Evolutionary conservation across 2,329 filamentous ascomycete species (phyloP).

Genomic region (Apiospora marii): DNA sequence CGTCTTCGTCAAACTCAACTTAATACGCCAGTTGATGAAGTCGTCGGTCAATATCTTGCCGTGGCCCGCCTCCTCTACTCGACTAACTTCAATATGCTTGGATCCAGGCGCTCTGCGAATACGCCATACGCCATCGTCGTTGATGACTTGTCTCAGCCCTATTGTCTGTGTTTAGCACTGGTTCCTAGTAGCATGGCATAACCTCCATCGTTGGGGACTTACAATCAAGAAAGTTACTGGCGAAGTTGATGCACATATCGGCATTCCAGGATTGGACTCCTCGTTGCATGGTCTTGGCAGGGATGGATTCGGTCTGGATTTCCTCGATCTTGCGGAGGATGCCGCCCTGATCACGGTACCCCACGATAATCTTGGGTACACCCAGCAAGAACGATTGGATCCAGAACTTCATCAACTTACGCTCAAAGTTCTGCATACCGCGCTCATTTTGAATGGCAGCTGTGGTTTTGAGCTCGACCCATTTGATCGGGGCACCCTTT

Average conservation of each 20-base stretch:
- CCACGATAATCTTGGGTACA: slow-evolving; percentile 90
- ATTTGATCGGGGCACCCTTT: slow-evolving; percentile 76
- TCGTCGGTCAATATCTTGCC: slow-evolving; percentile 79
- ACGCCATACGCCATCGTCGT: slow-evolving; percentile 81
- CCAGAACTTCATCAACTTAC: slow-evolving; percentile 95
- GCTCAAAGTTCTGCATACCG: slow-evolving; percentile 80
- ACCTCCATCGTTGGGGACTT: slow-evolving; percentile 42
- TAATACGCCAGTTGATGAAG: slow-evolving; percentile 77
- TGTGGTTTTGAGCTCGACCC: slow-evolving; percentile 95
- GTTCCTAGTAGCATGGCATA: not conserved
- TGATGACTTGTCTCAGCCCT: slow-evolving; percentile 71
- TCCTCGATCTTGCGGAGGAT: slow-evolving; percentile 78
- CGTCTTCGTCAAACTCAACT: slow-evolving; percentile 18
- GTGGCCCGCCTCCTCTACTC: slow-evolving; percentile 75
- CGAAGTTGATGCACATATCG: slow-evolving; percentile 92
- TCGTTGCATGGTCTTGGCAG: slow-evolving; percentile 72
- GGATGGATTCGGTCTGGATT: slow-evolving; percentile 81
- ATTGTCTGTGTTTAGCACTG: not conserved
- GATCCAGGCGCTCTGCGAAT: slow-evolving; percentile 73
- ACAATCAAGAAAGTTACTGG: slow-evolving; percentile 80
- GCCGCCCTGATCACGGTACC: slow-evolving; percentile 79
- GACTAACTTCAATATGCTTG: slow-evolving; percentile 75
- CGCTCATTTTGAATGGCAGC: slow-evolving; percentile 72
- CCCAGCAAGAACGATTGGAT: slow-evolving; percentile 94
- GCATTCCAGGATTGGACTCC: slow-evolving; percentile 83